Percentiles rank a stretch among this genome's conserved stretches.
Evolutionary conservation across 441 rosid species (phyloP).

Genomic region (Metrosideros polymorpha): DNA sequence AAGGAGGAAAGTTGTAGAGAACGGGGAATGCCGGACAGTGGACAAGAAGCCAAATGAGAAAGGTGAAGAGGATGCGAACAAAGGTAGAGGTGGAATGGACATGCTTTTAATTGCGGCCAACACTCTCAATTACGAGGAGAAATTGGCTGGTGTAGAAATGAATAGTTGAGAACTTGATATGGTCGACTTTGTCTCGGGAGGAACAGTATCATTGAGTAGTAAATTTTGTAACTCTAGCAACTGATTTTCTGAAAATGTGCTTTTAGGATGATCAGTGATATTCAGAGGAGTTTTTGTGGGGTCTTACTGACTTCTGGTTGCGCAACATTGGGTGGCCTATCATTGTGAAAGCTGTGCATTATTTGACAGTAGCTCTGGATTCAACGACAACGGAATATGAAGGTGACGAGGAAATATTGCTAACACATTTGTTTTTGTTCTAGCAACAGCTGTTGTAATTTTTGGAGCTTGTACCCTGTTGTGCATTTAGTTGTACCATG

Average conservation of each 20-base stretch:
- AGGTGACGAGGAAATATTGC: neutral
- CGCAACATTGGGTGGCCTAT: neutral
- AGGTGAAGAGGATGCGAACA: constrained; percentile 19
- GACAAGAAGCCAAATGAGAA: constrained; percentile 10
- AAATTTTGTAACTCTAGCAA: neutral
- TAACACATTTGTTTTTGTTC: neutral
- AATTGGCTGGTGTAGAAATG: constrained; percentile 17
- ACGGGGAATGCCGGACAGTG: neutral
- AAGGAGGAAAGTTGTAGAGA: constrained; percentile 13
- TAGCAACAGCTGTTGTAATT: neutral
- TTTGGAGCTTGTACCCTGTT: neutral
- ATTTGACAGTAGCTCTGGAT: neutral
- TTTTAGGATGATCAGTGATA: neutral
- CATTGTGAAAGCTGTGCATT: neutral
- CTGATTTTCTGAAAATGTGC: neutral
- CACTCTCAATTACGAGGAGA: constrained; percentile 42
- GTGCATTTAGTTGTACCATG: neutral
- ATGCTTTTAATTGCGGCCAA: constrained; percentile 74
- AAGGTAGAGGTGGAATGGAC: constrained; percentile 56
- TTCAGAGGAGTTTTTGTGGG: neutral
- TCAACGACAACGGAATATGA: neutral
- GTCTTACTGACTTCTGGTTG: neutral
- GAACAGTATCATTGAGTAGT: neutral
- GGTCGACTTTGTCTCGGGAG: neutral
- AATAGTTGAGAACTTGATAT: constrained; percentile 2